These are phyloP conservation scores for Phialocephala subalpina DNA, from an alignment of 2,329 filamentous ascomycete genomes.

Conservation along the genomic window DNA sequence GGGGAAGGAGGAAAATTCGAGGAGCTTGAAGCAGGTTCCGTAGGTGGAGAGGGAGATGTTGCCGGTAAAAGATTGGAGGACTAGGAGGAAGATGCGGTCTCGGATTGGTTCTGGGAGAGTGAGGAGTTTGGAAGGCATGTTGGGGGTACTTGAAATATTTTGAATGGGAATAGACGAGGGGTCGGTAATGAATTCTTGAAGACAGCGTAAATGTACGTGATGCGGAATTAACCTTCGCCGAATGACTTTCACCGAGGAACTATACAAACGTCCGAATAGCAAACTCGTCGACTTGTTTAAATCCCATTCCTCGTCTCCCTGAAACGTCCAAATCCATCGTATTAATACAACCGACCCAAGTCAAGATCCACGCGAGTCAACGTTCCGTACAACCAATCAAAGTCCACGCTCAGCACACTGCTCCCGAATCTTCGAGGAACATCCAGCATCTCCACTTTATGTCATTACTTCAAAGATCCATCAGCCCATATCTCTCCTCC, in stretches of 20 bases:
- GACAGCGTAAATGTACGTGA: no score
- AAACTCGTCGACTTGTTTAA: no score
- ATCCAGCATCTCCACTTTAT: background rate
- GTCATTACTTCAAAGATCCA: slow-evolving; percentile 5
- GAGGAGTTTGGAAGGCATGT: background rate
- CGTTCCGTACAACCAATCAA: background rate
- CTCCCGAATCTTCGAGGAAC: no score
- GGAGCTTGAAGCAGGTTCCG: no score
- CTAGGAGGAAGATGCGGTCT: background rate
- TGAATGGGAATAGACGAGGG: no score
- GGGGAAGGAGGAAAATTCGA: background rate
- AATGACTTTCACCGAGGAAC: no score
- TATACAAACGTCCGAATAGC: no score
- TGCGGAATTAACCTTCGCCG: no score
- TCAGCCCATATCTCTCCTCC: slow-evolving; percentile 25
- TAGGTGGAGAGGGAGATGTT: no score
- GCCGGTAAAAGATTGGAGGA: background rate
- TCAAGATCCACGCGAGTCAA: background rate
- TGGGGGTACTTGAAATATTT: background rate
- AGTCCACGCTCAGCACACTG: no score
- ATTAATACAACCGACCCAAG: background rate
- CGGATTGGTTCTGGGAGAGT: background rate
- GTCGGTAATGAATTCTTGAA: no score
- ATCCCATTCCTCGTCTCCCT: no score
- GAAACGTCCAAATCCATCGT: background rate